A percentile compares a stretch with the other conserved stretches of the same genome.
These are phyloP conservation scores for Ceriops tagal DNA, from an alignment of 345 rosid species.

Conservation along the genomic window DNA sequence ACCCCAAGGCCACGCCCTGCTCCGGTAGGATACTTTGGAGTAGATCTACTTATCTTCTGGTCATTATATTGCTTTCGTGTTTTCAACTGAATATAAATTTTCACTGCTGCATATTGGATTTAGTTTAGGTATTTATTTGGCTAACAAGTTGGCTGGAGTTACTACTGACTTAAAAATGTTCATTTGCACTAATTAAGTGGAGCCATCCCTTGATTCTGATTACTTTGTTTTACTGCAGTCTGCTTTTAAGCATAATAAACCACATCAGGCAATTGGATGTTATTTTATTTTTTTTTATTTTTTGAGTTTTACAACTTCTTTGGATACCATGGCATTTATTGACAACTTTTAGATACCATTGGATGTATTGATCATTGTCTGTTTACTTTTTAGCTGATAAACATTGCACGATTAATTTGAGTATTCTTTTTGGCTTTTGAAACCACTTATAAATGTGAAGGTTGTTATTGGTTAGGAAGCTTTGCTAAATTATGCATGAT, in stretches of 20 bases:
- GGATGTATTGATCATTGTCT: background rate
- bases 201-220: background rate
- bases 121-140: background rate
- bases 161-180: background rate
- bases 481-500: background rate
- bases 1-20: conserved; percentile 24
- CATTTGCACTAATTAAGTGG: background rate
- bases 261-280: background rate
- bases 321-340: background rate
- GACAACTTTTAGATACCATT: background rate
- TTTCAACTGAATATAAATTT: background rate
- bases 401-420: background rate
- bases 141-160: background rate
- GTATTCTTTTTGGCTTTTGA: background rate
- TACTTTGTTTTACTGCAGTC: background rate
- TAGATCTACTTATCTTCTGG: background rate
- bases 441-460: background rate
- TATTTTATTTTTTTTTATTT: too few relatives aligned
- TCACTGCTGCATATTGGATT: background rate
- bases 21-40: conserved; percentile 30
- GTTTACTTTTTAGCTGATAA: background rate
- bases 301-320: background rate
- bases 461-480: background rate
- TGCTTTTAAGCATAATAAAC: background rate
- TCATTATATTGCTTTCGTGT: background rate